phyloP scores from a whole-genome alignment of 2,329 filamentous ascomycete species.

The Pseudogymnoascus sp. region DNA sequence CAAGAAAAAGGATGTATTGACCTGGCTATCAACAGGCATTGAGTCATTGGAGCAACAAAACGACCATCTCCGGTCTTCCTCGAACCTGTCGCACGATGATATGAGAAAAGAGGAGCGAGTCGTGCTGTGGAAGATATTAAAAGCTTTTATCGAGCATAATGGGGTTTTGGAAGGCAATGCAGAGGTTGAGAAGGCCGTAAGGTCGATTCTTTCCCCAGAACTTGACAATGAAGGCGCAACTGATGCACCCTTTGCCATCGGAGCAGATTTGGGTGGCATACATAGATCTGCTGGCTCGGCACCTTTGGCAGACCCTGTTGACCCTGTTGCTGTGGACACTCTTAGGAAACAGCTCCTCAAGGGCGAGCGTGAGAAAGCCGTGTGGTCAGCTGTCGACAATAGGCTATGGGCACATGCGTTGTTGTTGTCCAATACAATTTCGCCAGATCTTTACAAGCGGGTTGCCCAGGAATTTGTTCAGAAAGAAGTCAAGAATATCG shows the following conservation, averaged over 20 bases:
- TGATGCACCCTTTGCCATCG: constrained; percentile 29
- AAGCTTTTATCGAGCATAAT: constrained; percentile 78
- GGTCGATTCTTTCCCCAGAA: constrained; percentile 64
- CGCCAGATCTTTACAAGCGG: constrained; percentile 80
- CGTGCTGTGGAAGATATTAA: constrained; percentile 80
- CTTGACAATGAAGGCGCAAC: constrained; percentile 28
- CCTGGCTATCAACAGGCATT: constrained; percentile 76
- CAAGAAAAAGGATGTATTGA: constrained; percentile 88
- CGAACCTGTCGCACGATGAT: constrained; percentile 50
- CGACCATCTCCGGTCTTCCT: constrained; percentile 36
- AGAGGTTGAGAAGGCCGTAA: constrained; percentile 66
- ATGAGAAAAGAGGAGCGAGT: constrained; percentile 74
- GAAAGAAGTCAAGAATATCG: constrained; percentile 80
- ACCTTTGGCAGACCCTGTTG: constrained; percentile 58
- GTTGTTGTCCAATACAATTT: constrained; percentile 73
- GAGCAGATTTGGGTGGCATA: constrained; percentile 35
- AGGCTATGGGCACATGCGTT: constrained; percentile 95
- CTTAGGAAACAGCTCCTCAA: constrained; percentile 67
- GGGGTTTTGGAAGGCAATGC: constrained; percentile 69
- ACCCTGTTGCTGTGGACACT: constrained; percentile 62
- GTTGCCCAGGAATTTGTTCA: constrained; percentile 93
- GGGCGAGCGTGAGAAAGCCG: constrained; percentile 83
- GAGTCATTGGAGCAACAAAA: constrained; percentile 58
- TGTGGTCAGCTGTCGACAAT: constrained; percentile 90
- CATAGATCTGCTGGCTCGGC: constrained; percentile 29